These are phyloP conservation scores for Vigna mungo DNA, from an alignment of 306 rosid species.

Conservation along the genomic window DNA sequence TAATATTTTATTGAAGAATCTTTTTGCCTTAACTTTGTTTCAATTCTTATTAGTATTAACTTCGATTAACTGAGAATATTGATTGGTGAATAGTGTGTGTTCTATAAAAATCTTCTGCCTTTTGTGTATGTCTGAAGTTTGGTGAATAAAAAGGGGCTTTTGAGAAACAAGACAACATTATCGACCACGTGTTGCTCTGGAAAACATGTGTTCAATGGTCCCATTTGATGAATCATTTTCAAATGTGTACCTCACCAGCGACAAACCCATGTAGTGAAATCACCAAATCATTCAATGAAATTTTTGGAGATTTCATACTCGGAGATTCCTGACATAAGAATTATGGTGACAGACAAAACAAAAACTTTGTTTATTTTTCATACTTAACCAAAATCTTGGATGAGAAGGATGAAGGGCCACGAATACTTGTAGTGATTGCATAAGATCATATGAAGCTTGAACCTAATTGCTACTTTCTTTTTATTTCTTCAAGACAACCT, in stretches of 20 bases:
- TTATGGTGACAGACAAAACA: not conserved
- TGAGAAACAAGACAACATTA: slow-evolving; percentile 31
- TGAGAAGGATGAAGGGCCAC: not conserved
- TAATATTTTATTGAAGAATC: not conserved
- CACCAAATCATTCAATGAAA: not conserved
- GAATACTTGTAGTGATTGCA: not conserved
- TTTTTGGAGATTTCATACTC: not conserved
- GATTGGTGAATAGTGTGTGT: not conserved
- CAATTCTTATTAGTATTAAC: too few relatives aligned
- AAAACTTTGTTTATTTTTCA: not conserved
- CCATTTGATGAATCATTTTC: slow-evolving; percentile 29
- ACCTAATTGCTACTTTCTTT: not conserved
- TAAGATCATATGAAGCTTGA: not conserved
- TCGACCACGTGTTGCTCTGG: slow-evolving; percentile 41
- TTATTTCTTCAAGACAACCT: not conserved
- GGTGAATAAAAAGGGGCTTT: slow-evolving; percentile 6
- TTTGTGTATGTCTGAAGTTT: not conserved
- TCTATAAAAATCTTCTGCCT: not conserved
- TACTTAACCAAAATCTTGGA: not conserved
- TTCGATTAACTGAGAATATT: too few relatives aligned
- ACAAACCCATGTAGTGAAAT: slow-evolving; percentile 19
- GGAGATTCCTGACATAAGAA: slow-evolving; percentile 7
- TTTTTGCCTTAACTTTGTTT: not conserved
- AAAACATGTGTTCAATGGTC: slow-evolving; percentile 41
- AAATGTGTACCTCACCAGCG: not conserved